Base-by-base conservation (phyloP, 2,329 filamentous ascomycete species). In the Aaosphaeria pasadenensis region DNA sequence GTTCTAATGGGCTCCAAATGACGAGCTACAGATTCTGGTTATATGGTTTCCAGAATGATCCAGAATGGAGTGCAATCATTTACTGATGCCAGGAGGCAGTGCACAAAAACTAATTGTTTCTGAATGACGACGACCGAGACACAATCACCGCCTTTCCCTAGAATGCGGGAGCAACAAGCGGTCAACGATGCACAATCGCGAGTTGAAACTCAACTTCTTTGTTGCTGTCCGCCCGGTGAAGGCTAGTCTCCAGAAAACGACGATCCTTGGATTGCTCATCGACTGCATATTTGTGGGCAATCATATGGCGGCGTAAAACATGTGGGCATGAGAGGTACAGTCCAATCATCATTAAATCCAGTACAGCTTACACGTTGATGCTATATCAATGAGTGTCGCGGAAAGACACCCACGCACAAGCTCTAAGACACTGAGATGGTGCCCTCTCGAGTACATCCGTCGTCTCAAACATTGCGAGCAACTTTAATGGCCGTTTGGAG, bases 71-170 rank as follows among this genome's bases (percentile, higher is more conserved):
- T 36, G 13, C 44, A 11, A 9, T 30, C 7, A 9, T 40, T 43
- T 30, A 30, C 29, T 31, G 31, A 43, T 58, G 13, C 46, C 55
- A 62, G 54, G 42, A 46, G 38, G 39, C 50, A 49, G 54, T 59
- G 55, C 54, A 57, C 54, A 49, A 52, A 58, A 52, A 52, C 41
- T 43, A 51, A 53, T 50, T 50, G 43, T 17, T 32, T 42, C 50
- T 58, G 51, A 54, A 63, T 59, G 61, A 63, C 64, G 59, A 57
- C 48, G 43, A 52, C 51, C 60, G 52, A 63, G 53, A 66, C 60
- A 64, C 47, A 48, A 58, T 55, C 56, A 59, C 57, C 56, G 56
- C 49, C 49, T 51, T 57, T 53, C 44, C 39, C 32, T 42, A 5
- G 13, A 48, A 42, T 30, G 33, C 30, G 45, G 17, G 41, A 39